Evolutionary conservation across 306 rosid genomes (phyloP).

Genomic region (Cajanus cajan): DNA sequence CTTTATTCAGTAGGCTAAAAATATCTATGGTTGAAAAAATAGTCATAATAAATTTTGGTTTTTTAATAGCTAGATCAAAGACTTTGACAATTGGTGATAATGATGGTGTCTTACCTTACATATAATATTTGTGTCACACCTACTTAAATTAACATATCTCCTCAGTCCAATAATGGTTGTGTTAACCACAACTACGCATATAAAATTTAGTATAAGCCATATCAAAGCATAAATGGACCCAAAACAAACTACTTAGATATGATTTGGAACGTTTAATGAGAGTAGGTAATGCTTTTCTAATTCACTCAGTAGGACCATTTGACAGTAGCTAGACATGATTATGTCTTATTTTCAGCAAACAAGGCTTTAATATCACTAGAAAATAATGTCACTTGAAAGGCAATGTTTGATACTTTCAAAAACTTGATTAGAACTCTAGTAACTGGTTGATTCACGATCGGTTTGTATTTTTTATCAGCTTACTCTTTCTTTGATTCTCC

Average conservation of each 20-base stretch:
- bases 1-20: too few species aligned
- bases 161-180: neutral
- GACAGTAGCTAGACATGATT: constrained; percentile 24
- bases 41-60: neutral
- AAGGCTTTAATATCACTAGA: constrained; percentile 17
- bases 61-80: neutral
- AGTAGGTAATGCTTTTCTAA: neutral
- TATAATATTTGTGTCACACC: constrained; percentile 2
- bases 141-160: constrained; percentile 24
- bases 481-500: neutral
- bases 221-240: constrained; percentile 9
- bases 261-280: constrained; percentile 1
- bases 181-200: neutral
- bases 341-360: constrained; percentile 20
- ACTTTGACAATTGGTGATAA: constrained; percentile 22
- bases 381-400: constrained; percentile 10
- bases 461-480: neutral
- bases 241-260: constrained; percentile 8
- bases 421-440: neutral
- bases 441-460: neutral
- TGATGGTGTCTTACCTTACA: neutral
- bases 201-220: constrained; percentile 2
- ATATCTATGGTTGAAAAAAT: neutral
- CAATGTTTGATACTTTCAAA: neutral
- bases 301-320: constrained; percentile 26